Evolutionary conservation across 495 filamentous ascomycete genomes (phyloP), one percentile per base, ranked within the genome.

Genomic region (Trichocladium uniseriatum): DNA sequence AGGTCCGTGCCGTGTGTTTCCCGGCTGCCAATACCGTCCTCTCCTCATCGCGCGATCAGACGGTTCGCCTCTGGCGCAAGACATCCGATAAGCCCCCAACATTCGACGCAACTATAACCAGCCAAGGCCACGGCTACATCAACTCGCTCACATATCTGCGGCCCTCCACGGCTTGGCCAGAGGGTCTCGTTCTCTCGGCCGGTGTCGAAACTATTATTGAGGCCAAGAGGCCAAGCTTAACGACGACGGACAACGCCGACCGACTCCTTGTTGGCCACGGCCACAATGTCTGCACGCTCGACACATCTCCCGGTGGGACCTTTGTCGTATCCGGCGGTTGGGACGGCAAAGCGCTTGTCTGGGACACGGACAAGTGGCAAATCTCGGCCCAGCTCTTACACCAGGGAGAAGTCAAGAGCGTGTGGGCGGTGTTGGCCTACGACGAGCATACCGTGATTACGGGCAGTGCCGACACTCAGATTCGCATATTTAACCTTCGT

Each of bases 161-260:
- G 2, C 86, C 90, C 5, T 82, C 79, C n/a, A 38, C 73, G 15
- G 66, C 78, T 24, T 83, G 80, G 55, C 81, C 87, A 1, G 81
- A 94, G 21, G 92, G 92, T 20, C 76, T 96, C 11, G 72, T 96
- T 9, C 69, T 95, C 18, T 94, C 89, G 9, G 87, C 85, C 52
- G 90, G 91, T 45, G 82, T 87, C 54, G 94, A 97, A 55, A 79
- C 85, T 8, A 88, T 97, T 47, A 95, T 99, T 56, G 92, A 96
- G 58, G 88, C 89, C 14, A 80, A 87, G 60, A 78, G 81, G 55
- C 82, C 86, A 2, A 72, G 71, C 22, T 64, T 78, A 31, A 57
- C 44, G 1, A 70, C 80, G 1, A 72, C 77, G 45, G 84, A 88
- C 45, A 84, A 89, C 69, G 87, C 94, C 9, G 82, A 91, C 58